Evolutionary conservation across 106 monocot genomes (phyloP).

Genomic region (Platanthera guangdongensis): DNA sequence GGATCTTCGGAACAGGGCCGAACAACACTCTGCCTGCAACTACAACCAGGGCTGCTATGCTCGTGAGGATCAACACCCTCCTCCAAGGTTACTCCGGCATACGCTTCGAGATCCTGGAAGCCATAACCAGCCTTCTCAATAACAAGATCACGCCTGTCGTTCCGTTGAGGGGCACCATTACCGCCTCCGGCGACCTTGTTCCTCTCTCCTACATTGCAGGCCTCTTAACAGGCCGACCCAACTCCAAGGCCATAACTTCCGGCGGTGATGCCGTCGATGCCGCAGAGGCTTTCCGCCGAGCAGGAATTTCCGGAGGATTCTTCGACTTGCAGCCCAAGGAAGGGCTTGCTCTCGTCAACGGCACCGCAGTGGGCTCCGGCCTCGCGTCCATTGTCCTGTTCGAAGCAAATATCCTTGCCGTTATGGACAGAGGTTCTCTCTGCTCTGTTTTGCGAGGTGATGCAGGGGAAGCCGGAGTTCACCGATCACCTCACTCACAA

Average conservation of each 20-base stretch:
- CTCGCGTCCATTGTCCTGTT: conserved; percentile 74
- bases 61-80: conserved; percentile 87
- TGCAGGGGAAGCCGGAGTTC: conserved; percentile 93
- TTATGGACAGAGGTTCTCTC: conserved; percentile 74
- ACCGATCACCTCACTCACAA: conserved; percentile 94
- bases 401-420: conserved; percentile 61
- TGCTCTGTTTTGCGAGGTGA: conserved; percentile 78
- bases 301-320: conserved; percentile 62
- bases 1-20: conserved; percentile 38
- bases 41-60: conserved; percentile 58
- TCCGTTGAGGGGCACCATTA: conserved; percentile 87
- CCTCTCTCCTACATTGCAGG: conserved; percentile 96
- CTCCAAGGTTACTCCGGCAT: conserved; percentile 97
- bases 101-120: conserved; percentile 88
- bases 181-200: conserved; percentile 89
- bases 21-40: conserved; percentile 33
- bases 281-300: conserved; percentile 51
- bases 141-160: conserved; percentile 62
- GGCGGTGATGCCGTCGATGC: conserved; percentile 48
- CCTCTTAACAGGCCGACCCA: conserved; percentile 69
- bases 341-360: conserved; percentile 88
- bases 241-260: conserved; percentile 41
- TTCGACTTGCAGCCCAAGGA: conserved; percentile 96
- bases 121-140: conserved; percentile 68
- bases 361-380: conserved; percentile 95